phyloP scores from a whole-genome alignment of 129 eudicot species.

The Flaveria robusta region DNA sequence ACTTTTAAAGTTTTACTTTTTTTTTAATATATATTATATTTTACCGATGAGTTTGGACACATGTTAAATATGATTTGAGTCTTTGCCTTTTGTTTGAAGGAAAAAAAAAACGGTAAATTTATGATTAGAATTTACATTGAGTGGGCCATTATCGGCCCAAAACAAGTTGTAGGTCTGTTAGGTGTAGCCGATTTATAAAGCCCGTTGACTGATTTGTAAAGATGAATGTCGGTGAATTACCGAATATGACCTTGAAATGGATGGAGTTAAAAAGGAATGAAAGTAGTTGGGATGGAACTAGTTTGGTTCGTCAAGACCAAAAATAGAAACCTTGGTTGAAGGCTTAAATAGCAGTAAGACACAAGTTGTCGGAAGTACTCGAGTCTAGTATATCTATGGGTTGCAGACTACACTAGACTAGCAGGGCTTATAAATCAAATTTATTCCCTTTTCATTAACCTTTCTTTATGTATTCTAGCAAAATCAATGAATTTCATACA shows the following conservation, averaged over 20 bases:
- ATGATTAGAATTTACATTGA: neutral
- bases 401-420: neutral
- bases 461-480: neutral
- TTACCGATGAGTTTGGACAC: too few relatives aligned
- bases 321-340: conserved; percentile 26
- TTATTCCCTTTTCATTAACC: neutral
- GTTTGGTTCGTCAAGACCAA: conserved; percentile 20
- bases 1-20: too few relatives aligned
- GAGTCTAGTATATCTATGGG: neutral
- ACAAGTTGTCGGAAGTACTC: conserved; percentile 12
- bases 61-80: too few relatives aligned
- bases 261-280: conserved; percentile 14
- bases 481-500: too few relatives aligned
- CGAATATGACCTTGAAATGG: neutral
- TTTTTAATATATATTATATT: too few relatives aligned
- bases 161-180: neutral
- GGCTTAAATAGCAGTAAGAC: conserved; percentile 18
- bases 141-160: neutral
- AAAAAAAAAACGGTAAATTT: too few relatives aligned
- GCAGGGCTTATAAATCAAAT: neutral
- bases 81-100: too few relatives aligned
- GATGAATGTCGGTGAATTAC: neutral
- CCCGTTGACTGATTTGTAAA: neutral
- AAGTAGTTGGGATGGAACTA: conserved; percentile 29
- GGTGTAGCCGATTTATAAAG: neutral